Conservation (phyloP, 352 stramenopile genomes). For the Phytophthora hybrid region DNA sequence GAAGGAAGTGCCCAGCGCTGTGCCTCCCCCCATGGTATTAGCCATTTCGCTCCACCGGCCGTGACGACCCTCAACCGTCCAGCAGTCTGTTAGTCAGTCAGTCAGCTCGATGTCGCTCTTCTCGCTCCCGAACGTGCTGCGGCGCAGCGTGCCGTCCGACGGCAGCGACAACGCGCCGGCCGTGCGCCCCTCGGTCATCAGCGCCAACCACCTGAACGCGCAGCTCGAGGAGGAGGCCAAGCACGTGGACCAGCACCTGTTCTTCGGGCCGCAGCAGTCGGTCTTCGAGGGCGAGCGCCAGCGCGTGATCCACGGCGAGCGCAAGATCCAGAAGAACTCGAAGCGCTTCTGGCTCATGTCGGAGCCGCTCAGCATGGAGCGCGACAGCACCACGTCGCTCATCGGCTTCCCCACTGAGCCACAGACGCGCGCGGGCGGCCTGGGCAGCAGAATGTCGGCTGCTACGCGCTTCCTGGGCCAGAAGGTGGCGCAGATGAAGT, state of each 20-base stretch:
- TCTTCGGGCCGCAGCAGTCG: slow-evolving; percentile 79
- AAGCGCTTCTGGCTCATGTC: slow-evolving; percentile 89
- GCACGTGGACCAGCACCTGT: slow-evolving; percentile 74
- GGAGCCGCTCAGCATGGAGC: slow-evolving; percentile 82
- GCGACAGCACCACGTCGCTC: slow-evolving; percentile 82
- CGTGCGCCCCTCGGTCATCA: slow-evolving; percentile 74
- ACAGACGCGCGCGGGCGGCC: slow-evolving; percentile 35
- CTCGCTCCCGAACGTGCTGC: slow-evolving; percentile 78
- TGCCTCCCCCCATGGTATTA: slow-evolving; percentile 32
- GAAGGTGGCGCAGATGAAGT: slow-evolving; percentile 86
- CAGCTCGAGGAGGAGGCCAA: slow-evolving; percentile 75
- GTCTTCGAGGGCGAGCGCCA: slow-evolving; percentile 83
- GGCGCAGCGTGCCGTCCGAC: slow-evolving; percentile 61
- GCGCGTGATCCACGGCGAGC: slow-evolving; percentile 87
- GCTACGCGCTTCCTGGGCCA: slow-evolving; percentile 80
- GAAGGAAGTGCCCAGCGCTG: neutral
- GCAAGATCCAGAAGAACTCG: slow-evolving; percentile 87
- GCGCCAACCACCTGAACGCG: slow-evolving; percentile 72
- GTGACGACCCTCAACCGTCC: slow-evolving; percentile 24
- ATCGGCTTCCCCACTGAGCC: slow-evolving; percentile 65
- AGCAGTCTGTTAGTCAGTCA: neutral
- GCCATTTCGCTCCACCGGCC: slow-evolving; percentile 29
- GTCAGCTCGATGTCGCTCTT: slow-evolving; percentile 75
- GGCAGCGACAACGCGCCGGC: slow-evolving; percentile 49
- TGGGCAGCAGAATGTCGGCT: slow-evolving; percentile 74